Evolutionary conservation across 306 rosid genomes (phyloP).

Genomic region (Glycine soja): DNA sequence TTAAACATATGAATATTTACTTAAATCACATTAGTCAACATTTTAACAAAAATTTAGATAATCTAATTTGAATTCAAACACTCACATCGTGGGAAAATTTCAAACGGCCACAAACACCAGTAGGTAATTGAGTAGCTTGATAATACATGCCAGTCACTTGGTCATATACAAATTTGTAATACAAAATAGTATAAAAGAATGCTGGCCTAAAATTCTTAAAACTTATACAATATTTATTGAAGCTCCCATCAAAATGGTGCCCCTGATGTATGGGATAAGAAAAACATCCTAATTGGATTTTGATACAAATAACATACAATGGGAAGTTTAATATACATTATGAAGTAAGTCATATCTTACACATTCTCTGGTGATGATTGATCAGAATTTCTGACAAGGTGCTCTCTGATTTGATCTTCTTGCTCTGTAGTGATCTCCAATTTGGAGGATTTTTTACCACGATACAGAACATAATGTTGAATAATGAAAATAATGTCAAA

Average conservation of each 20-base stretch:
- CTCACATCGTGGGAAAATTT: too few species aligned
- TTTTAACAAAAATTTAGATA: too few species aligned
- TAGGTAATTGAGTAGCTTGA: too few species aligned
- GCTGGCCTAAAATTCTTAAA: constrained; percentile 20
- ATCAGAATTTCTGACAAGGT: constrained; percentile 49
- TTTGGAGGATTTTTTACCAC: constrained; percentile 34
- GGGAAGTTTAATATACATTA: constrained; percentile 19
- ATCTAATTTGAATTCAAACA: too few species aligned
- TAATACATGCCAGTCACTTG: constrained; percentile 6
- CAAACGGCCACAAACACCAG: too few species aligned
- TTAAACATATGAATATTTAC: too few species aligned
- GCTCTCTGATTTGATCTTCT: constrained; percentile 47
- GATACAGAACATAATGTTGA: constrained; percentile 57
- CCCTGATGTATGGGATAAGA: background rate
- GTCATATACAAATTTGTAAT: background rate
- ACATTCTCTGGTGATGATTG: constrained; percentile 49
- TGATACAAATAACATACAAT: constrained; percentile 9
- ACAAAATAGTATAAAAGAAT: constrained; percentile 31
- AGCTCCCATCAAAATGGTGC: background rate
- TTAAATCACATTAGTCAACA: too few species aligned
- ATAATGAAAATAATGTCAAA: constrained; percentile 69
- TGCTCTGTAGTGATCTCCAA: constrained; percentile 18
- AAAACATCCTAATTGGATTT: constrained; percentile 19
- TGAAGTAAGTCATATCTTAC: constrained; percentile 37
- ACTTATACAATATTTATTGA: constrained; percentile 10